A percentile compares a stretch with the other conserved stretches of the same genome.
Conservation (phyloP, 2,329 filamentous ascomycete genomes). For the Aspergillus floridensis region DNA sequence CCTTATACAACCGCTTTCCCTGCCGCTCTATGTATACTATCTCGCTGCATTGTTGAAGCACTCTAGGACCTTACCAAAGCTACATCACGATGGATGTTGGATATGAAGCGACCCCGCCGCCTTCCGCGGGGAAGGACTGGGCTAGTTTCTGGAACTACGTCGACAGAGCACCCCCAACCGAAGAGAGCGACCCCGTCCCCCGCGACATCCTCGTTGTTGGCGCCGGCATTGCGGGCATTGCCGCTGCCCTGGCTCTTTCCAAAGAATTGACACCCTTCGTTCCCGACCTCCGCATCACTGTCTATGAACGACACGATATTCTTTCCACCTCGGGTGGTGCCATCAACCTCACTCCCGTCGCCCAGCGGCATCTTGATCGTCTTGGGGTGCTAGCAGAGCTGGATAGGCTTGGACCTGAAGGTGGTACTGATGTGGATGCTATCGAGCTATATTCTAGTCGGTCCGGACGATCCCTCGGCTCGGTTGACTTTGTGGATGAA, state of each 20-base stretch:
- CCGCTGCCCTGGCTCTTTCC: constrained; percentile 32
- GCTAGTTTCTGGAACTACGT: constrained; percentile 3
- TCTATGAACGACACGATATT: constrained; percentile 42
- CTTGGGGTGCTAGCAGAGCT: constrained; percentile 42
- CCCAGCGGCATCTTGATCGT: constrained; percentile 43
- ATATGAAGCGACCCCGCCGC: constrained; percentile 7
- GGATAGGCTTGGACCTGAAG: constrained; percentile 38
- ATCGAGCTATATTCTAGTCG: constrained; percentile 43
- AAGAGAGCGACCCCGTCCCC: constrained; percentile 10
- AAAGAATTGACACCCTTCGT: constrained; percentile 33
- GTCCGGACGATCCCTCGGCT: constrained; percentile 38
- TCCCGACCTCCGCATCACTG: constrained; percentile 35
- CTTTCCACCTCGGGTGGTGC: constrained; percentile 46
- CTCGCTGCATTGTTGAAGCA: not conserved
- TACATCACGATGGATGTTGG: constrained; percentile 8
- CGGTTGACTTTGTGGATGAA: constrained; percentile 39
- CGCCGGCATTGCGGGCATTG: constrained; percentile 36
- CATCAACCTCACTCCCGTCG: constrained; percentile 46
- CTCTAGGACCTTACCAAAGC: not conserved
- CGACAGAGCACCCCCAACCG: not conserved
- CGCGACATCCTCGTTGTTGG: constrained; percentile 34
- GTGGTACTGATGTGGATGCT: constrained; percentile 40
- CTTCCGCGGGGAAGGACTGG: constrained; percentile 10
- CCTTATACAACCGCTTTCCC: constrained; percentile 1
- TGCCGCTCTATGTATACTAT: not conserved